Conservation (phyloP, 2,329 filamentous ascomycete genomes). For the Coniochaeta sp. region DNA sequence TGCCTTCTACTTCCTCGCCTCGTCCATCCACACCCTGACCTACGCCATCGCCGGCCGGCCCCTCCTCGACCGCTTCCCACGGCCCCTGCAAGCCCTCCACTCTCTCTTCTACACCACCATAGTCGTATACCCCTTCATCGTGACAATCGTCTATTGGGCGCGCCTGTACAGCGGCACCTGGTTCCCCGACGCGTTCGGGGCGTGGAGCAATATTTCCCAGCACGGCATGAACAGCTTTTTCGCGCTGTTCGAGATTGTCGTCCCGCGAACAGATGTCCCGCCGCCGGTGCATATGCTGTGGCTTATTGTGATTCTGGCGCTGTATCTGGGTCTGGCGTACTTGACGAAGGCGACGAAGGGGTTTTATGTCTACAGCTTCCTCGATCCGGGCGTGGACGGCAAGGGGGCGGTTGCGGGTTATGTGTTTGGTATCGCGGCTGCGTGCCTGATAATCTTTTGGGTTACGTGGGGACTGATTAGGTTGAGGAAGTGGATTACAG, state of each 20-base stretch:
- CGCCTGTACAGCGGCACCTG: constrained; percentile 47
- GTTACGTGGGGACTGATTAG: constrained; percentile 43
- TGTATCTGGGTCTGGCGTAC: constrained; percentile 70
- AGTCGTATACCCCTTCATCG: constrained; percentile 58
- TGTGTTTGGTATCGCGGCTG: constrained; percentile 50
- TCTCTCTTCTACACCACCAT: constrained; percentile 56
- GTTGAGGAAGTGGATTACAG: constrained; percentile 41
- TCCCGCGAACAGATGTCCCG: constrained; percentile 57
- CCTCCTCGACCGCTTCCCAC: constrained; percentile 53
- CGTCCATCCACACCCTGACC: constrained; percentile 59
- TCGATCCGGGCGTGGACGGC: constrained; percentile 50
- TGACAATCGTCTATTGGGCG: constrained; percentile 65
- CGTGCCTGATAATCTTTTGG: constrained; percentile 43
- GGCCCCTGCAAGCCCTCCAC: constrained; percentile 58
- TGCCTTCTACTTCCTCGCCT: constrained; percentile 67
- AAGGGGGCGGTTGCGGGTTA: constrained; percentile 55
- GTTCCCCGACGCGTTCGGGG: constrained; percentile 41
- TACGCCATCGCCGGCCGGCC: constrained; percentile 51
- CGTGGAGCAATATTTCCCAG: constrained; percentile 63
- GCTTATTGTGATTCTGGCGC: constrained; percentile 60
- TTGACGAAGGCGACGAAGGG: constrained; percentile 61
- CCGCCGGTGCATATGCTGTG: constrained; percentile 60
- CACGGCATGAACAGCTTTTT: constrained; percentile 70
- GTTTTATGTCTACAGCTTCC: constrained; percentile 72
- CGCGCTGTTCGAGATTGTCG: constrained; percentile 66